Percentiles rank a stretch among this genome's conserved stretches.
Conservation (phyloP, 805 yeast species). For the Lachancea thermotolerans region DNA sequence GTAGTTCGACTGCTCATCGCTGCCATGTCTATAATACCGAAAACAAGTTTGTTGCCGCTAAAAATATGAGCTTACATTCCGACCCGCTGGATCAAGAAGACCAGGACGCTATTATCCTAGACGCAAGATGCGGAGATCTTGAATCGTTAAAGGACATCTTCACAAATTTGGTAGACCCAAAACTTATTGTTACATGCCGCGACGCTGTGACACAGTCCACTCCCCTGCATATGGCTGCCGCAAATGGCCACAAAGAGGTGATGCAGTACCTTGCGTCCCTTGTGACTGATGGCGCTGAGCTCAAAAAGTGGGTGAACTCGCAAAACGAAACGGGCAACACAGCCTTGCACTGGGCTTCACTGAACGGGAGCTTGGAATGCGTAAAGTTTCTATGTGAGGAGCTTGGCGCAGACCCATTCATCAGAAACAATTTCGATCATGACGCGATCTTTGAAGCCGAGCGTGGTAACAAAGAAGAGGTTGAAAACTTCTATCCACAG, state of each 20-base stretch:
- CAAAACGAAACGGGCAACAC: constrained; percentile 85
- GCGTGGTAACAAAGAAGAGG: constrained; percentile 61
- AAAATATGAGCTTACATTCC: constrained; percentile 22
- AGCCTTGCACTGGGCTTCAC: constrained; percentile 93
- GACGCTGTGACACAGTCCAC: constrained; percentile 66
- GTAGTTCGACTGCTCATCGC: constrained; percentile 1
- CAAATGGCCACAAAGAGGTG: constrained; percentile 78
- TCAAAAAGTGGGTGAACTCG: constrained; percentile 40
- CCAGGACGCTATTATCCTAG: constrained; percentile 71
- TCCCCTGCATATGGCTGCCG: constrained; percentile 91
- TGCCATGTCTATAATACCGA: neutral
- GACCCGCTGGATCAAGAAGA: constrained; percentile 58
- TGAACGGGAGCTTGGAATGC: constrained; percentile 72
- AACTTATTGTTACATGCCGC: constrained; percentile 38
- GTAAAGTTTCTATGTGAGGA: constrained; percentile 66
- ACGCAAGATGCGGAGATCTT: constrained; percentile 83
- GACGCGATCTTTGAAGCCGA: constrained; percentile 91
- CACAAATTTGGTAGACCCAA: constrained; percentile 45
- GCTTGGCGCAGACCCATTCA: constrained; percentile 73
- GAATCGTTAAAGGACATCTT: constrained; percentile 68
- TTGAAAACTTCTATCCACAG: constrained; percentile 69
- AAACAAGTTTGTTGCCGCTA: neutral
- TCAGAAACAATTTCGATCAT: constrained; percentile 66
- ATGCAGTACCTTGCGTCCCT: constrained; percentile 52
- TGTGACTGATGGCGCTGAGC: constrained; percentile 36